phyloP scores from a whole-genome alignment of 2,329 filamentous ascomycete genomes.

The Fusarium azukiicola region DNA sequence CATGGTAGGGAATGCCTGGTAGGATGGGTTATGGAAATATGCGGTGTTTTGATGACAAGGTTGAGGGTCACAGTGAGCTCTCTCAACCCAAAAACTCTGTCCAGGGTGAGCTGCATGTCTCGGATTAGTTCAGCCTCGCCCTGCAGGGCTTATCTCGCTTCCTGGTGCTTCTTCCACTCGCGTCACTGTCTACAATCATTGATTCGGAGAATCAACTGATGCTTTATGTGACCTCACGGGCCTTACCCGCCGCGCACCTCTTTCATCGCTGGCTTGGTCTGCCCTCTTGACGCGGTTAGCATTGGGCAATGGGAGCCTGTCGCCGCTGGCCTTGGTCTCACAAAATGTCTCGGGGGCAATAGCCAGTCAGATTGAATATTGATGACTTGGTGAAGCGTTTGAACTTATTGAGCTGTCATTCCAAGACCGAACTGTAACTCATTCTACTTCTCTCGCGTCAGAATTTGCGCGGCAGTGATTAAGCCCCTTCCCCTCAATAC shows the following conservation, averaged over 20 bases:
- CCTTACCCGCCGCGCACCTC: too few relatives aligned
- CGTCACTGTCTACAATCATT: too few relatives aligned
- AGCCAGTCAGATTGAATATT: background rate
- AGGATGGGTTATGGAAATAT: background rate
- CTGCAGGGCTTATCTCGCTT: background rate
- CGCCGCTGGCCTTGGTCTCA: background rate
- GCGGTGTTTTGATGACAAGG: background rate
- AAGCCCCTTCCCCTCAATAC: background rate
- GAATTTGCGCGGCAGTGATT: too few relatives aligned
- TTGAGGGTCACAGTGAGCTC: background rate
- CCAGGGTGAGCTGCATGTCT: constrained; percentile 13
- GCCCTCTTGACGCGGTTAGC: background rate
- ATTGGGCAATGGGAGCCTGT: background rate
- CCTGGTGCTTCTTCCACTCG: too few relatives aligned
- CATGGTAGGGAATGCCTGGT: background rate
- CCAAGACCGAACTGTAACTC: background rate
- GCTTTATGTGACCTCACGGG: too few relatives aligned
- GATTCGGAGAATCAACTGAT: background rate
- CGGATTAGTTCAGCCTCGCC: background rate
- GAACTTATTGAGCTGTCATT: background rate
- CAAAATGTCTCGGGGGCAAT: background rate
- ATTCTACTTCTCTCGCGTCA: too few relatives aligned
- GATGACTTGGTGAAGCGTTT: background rate
- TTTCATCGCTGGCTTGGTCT: background rate
- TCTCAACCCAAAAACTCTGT: background rate